A percentile compares a stretch with the other conserved stretches of the same genome.
These are phyloP conservation scores for Alternaria triticina DNA, from an alignment of 2,329 filamentous ascomycete genomes.

Conservation along the genomic window DNA sequence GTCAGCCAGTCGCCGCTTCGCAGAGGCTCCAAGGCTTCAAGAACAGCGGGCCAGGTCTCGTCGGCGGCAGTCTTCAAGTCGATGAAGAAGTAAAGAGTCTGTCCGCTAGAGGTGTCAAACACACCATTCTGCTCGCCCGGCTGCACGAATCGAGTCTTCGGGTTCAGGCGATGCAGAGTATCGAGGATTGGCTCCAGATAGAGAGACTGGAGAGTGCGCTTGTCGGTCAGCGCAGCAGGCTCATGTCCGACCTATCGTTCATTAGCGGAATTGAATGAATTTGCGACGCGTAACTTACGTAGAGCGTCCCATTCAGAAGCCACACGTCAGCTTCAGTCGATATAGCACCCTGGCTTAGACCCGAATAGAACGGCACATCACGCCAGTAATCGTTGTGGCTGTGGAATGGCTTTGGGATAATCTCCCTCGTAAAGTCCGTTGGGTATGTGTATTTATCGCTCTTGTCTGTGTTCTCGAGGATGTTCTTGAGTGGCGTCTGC, in stretches of 20 bases:
- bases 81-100: slow-evolving; percentile 70
- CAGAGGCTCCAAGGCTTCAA: slow-evolving; percentile 63
- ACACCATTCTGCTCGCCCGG: slow-evolving; percentile 63
- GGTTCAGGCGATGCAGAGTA: slow-evolving; percentile 63
- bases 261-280: not conserved
- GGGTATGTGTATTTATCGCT: slow-evolving; percentile 64
- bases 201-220: slow-evolving; percentile 62
- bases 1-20: slow-evolving; percentile 61
- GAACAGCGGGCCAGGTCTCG: slow-evolving; percentile 63
- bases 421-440: slow-evolving; percentile 66
- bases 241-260: slow-evolving; percentile 61
- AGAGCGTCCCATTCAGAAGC: slow-evolving; percentile 62
- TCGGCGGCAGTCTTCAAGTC: slow-evolving; percentile 66
- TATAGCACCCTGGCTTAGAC: slow-evolving; percentile 63
- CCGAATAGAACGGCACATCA: slow-evolving; percentile 57
- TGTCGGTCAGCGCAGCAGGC: slow-evolving; percentile 56
- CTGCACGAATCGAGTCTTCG: slow-evolving; percentile 56
- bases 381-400: slow-evolving; percentile 68
- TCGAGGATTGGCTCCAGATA: slow-evolving; percentile 66
- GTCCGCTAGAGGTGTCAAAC: slow-evolving; percentile 63
- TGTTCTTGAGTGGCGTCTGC: slow-evolving; percentile 58
- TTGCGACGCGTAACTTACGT: slow-evolving; percentile 49
- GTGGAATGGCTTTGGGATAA: slow-evolving; percentile 63
- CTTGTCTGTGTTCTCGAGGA: slow-evolving; percentile 61
- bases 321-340: slow-evolving; percentile 68